phyloP scores from a whole-genome alignment of 2,329 filamentous ascomycete genomes.

The Pseudonectria buxi region DNA sequence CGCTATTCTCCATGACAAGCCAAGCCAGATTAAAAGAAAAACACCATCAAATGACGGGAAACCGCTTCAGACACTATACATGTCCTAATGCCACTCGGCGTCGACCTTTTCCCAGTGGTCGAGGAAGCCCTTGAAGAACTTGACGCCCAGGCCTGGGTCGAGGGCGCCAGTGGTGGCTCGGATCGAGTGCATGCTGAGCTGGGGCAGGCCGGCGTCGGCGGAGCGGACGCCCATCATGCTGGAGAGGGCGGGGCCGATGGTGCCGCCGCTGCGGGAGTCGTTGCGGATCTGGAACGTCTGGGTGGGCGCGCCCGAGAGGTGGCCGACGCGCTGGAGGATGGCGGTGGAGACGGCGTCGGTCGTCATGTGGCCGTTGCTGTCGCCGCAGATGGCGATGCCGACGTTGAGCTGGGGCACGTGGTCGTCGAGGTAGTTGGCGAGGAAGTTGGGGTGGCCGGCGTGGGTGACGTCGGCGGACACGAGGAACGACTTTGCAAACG shows the following conservation, averaged over 20 bases:
- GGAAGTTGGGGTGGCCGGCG: constrained; percentile 91
- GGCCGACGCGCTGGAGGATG: constrained; percentile 70
- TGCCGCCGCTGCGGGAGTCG: constrained; percentile 81
- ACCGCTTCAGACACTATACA: background rate
- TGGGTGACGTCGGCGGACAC: constrained; percentile 91
- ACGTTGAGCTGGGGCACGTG: constrained; percentile 86
- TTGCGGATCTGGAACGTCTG: constrained; percentile 96
- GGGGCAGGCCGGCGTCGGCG: constrained; percentile 82
- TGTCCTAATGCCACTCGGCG: constrained; percentile 56
- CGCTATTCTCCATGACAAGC: constrained; percentile 6
- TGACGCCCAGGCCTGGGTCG: constrained; percentile 82
- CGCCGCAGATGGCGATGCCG: constrained; percentile 71
- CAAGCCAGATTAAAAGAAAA: no score
- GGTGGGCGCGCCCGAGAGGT: constrained; percentile 62
- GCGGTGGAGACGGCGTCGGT: constrained; percentile 83
- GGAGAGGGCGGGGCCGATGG: constrained; percentile 87
- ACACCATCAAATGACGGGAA: no score
- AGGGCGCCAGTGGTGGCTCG: constrained; percentile 78
- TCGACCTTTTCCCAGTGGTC: constrained; percentile 83
- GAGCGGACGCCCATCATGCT: constrained; percentile 73
- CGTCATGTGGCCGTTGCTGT: constrained; percentile 93
- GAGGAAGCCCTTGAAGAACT: constrained; percentile 84
- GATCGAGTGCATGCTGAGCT: constrained; percentile 91
- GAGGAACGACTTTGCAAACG: constrained; percentile 86
- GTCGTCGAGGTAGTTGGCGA: constrained; percentile 71